These are phyloP conservation scores for Penicillium egyptiacum DNA, from an alignment of 495 filamentous ascomycete genomes.

Conservation along the genomic window DNA sequence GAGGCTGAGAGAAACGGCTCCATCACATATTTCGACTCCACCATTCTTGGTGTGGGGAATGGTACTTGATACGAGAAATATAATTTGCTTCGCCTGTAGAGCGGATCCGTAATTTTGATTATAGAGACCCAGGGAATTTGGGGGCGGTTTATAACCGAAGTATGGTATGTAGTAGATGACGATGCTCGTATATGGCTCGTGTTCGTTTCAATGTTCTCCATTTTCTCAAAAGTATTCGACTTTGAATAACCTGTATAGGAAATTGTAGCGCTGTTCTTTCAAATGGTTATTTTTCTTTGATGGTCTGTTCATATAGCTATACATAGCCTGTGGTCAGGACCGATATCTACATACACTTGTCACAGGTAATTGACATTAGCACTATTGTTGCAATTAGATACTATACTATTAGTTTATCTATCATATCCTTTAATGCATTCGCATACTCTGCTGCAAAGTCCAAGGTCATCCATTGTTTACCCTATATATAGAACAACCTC, in stretches of 20 bases:
- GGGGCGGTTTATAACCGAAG: neutral
- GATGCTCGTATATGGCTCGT: neutral
- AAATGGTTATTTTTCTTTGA: neutral
- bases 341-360: neutral
- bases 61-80: neutral
- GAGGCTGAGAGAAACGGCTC: neutral
- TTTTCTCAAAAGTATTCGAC: neutral
- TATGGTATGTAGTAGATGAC: neutral
- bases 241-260: neutral
- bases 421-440: neutral
- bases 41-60: neutral
- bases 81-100: neutral
- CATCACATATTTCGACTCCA: neutral
- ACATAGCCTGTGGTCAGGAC: neutral
- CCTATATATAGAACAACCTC: slow-evolving; percentile 18
- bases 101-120: neutral
- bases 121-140: neutral
- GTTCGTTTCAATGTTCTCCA: neutral
- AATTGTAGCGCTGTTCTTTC: neutral
- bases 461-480: slow-evolving; percentile 7
- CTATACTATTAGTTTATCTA: too few species aligned
- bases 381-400: neutral
- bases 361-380: neutral
- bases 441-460: neutral
- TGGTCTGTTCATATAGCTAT: neutral